These are phyloP conservation scores for Globisporangium cederbergense DNA, from an alignment of 352 stramenopile genomes.

Conservation along the genomic window DNA sequence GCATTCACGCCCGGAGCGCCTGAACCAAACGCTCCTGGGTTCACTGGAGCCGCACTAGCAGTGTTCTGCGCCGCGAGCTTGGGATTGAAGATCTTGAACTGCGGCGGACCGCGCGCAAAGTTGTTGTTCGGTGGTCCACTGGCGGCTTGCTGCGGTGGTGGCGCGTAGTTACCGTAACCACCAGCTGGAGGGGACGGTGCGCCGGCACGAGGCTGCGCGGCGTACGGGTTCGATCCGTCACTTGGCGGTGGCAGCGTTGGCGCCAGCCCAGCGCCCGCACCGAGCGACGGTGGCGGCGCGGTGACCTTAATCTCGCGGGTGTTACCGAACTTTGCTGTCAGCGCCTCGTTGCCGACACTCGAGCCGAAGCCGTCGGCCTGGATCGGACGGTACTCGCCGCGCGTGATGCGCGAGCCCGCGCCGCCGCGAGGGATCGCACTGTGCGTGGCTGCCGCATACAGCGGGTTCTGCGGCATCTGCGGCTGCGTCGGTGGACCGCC, in stretches of 20 bases:
- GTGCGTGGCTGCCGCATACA: conserved; percentile 78
- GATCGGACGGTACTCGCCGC: conserved; percentile 78
- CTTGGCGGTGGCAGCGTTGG: conserved; percentile 14
- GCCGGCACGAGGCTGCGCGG: conserved; percentile 26
- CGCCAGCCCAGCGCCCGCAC: conserved; percentile 10
- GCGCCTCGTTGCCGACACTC: conserved; percentile 84
- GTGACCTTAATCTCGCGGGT: conserved; percentile 76
- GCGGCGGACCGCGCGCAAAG: conserved; percentile 35
- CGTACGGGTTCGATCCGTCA: conserved; percentile 58
- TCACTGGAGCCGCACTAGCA: conserved; percentile 17
- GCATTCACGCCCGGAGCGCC: conserved; percentile 15
- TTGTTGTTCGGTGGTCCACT: conserved; percentile 9
- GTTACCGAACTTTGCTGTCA: conserved; percentile 90
- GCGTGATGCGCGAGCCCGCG: conserved; percentile 44
- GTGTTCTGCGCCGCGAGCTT: conserved; percentile 43
- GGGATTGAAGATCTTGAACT: conserved; percentile 89
- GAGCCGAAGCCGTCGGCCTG: conserved; percentile 87
- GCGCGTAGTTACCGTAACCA: conserved; percentile 27
- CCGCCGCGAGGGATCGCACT: conserved; percentile 71
- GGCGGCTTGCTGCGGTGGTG: conserved; percentile 1
- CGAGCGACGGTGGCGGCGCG: conserved; percentile 53
- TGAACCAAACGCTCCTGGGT: conserved; percentile 25
- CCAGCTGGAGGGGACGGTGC: conserved; percentile 22
- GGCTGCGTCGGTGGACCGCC: conserved; percentile 17
- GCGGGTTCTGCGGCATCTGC: conserved; percentile 39